Evolutionary conservation across 148 eudicot genomes (phyloP).

Genomic region (Rhododendron kiyosumense): DNA sequence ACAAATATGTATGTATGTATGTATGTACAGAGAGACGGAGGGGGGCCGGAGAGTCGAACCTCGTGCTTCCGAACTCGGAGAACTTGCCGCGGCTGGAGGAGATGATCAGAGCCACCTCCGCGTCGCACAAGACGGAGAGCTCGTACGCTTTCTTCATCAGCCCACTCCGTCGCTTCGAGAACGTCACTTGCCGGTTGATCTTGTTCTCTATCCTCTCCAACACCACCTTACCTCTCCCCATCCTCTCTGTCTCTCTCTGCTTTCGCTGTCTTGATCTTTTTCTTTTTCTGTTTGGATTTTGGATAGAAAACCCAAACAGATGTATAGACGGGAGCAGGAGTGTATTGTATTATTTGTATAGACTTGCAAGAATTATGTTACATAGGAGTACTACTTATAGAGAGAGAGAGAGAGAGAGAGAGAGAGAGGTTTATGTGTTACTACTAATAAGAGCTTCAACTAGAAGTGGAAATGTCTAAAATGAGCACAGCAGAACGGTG

Average conservation of each 20-base stretch:
- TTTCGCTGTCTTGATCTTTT: not conserved
- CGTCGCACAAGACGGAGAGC: not conserved
- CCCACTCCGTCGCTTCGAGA: not conserved
- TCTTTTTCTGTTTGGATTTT: not conserved
- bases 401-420: not conserved
- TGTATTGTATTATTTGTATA: too few relatives aligned
- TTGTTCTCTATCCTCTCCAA: slow-evolving; percentile 7
- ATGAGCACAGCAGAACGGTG: not conserved
- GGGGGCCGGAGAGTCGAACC: not conserved
- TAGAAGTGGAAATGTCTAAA: not conserved
- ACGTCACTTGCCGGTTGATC: not conserved
- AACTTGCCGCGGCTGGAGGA: not conserved
- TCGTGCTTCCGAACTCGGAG: not conserved
- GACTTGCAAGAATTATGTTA: not conserved
- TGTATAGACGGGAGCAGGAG: not conserved
- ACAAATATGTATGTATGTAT: not conserved
- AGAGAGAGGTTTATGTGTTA: not conserved
- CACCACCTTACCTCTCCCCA: slow-evolving; percentile 7
- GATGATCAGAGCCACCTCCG: not conserved
- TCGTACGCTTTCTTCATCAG: slow-evolving; percentile 2
- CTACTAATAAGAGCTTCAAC: not conserved
- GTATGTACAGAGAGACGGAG: not conserved
- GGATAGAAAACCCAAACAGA: too few relatives aligned
- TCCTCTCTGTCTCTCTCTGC: not conserved
- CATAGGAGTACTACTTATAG: not conserved